These are phyloP conservation scores for Venturia pyrina DNA, from an alignment of 2,329 filamentous ascomycete species.

Conservation along the genomic window DNA sequence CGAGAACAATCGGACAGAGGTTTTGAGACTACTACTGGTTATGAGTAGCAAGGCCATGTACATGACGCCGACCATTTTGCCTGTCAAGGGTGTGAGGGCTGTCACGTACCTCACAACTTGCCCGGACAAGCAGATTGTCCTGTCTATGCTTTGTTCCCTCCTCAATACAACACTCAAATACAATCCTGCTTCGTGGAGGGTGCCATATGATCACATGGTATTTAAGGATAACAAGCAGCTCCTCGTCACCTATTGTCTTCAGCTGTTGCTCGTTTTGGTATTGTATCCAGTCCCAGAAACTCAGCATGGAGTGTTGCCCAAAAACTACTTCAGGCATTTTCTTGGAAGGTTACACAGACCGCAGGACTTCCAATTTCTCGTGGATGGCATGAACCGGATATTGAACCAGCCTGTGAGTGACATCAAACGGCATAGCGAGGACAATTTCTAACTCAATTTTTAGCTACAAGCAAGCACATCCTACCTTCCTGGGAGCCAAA, in stretches of 20 bases:
- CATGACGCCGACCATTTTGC: constrained; percentile 66
- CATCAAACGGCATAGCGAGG: neutral
- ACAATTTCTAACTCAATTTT: constrained; percentile 17
- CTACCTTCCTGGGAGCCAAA: constrained; percentile 77
- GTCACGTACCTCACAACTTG: constrained; percentile 85
- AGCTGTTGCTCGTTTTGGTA: constrained; percentile 76
- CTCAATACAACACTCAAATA: constrained; percentile 94
- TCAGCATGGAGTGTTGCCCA: constrained; percentile 52
- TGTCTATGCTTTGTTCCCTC: constrained; percentile 84
- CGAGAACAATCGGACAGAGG: constrained; percentile 86
- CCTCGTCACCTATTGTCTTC: constrained; percentile 82
- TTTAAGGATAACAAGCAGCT: constrained; percentile 87
- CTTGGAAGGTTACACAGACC: constrained; percentile 81
- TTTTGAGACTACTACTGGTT: constrained; percentile 75
- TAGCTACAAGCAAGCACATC: constrained; percentile 75
- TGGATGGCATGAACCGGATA: constrained; percentile 87
- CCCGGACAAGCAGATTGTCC: constrained; percentile 80
- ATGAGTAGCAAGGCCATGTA: constrained; percentile 91
- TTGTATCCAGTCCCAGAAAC: constrained; percentile 82
- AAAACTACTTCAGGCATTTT: constrained; percentile 92
- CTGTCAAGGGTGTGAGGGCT: constrained; percentile 70
- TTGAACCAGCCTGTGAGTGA: constrained; percentile 65
- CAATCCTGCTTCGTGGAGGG: constrained; percentile 85
- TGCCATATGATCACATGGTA: constrained; percentile 86
- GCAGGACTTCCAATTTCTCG: constrained; percentile 95